Percentiles rank a stretch among this genome's conserved stretches.
Conservation (phyloP, 2,329 filamentous ascomycete genomes). For the Pseudopithomyces chartarum region DNA sequence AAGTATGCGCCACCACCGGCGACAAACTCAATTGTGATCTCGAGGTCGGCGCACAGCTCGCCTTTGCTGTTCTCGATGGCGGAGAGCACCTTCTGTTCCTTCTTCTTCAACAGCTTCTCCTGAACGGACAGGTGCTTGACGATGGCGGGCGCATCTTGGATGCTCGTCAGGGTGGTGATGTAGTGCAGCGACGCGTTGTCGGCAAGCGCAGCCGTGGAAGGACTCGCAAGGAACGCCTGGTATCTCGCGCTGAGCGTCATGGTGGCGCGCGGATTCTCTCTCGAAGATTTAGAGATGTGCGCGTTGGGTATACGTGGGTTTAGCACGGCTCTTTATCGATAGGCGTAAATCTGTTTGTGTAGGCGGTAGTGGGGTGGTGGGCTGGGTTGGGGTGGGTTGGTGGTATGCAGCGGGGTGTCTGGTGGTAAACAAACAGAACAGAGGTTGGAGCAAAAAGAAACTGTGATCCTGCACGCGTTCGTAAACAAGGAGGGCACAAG, state of each 20-base stretch:
- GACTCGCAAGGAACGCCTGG: slow-evolving; percentile 51
- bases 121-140: slow-evolving; percentile 78
- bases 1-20: slow-evolving; percentile 84
- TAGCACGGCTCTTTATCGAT: slow-evolving; percentile 9
- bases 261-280: slow-evolving; percentile 19
- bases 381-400: neutral
- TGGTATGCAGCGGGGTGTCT: neutral
- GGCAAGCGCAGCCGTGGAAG: slow-evolving; percentile 49
- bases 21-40: slow-evolving; percentile 82
- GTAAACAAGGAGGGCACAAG: slow-evolving; percentile 11
- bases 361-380: neutral
- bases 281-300: slow-evolving; percentile 3
- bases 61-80: slow-evolving; percentile 72
- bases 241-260: slow-evolving; percentile 50
- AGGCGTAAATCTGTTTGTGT: slow-evolving; percentile 1
- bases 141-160: slow-evolving; percentile 74
- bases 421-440: slow-evolving; percentile 4
- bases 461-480: neutral
- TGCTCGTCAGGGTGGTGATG: slow-evolving; percentile 81
- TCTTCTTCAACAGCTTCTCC: slow-evolving; percentile 78
- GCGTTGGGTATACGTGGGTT: neutral
- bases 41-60: slow-evolving; percentile 73
- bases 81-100: slow-evolving; percentile 76
- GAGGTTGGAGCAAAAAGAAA: neutral
- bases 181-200: slow-evolving; percentile 67